phyloP scores from a whole-genome alignment of 305 asterid species.

The Fraxinus paxiana region DNA sequence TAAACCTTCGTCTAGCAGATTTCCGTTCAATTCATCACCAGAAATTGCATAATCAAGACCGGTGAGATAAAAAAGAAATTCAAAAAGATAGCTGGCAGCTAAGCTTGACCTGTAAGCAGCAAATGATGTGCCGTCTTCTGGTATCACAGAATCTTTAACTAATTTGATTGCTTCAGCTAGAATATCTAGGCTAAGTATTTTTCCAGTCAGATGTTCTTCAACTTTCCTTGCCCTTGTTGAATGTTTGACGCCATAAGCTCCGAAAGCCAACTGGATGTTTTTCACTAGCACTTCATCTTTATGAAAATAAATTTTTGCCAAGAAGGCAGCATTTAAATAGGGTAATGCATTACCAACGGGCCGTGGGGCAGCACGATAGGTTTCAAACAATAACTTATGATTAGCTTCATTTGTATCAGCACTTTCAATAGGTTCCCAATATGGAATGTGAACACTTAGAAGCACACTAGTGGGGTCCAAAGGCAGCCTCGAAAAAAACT shows the following conservation, averaged over 20 bases:
- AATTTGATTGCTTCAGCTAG: constrained; percentile 52
- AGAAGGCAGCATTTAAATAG: constrained; percentile 78
- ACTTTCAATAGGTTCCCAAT: constrained; percentile 28
- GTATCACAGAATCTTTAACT: constrained; percentile 48
- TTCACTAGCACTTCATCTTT: constrained; percentile 36
- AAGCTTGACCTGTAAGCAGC: constrained; percentile 69
- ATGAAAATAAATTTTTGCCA: constrained; percentile 48
- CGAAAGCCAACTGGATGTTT: constrained; percentile 39
- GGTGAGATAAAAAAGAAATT: constrained; percentile 48
- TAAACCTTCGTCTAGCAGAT: constrained; percentile 19
- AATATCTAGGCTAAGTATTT: constrained; percentile 34
- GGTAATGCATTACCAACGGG: constrained; percentile 93
- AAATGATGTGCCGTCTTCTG: constrained; percentile 60
- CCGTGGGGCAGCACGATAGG: constrained; percentile 79
- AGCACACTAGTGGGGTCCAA: constrained; percentile 50
- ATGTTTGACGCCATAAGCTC: constrained; percentile 56
- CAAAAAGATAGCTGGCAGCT: constrained; percentile 64
- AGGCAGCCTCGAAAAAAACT: constrained; percentile 55
- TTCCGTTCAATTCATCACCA: constrained; percentile 23
- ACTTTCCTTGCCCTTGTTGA: constrained; percentile 49
- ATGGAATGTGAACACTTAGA: constrained; percentile 58
- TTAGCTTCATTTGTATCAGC: constrained; percentile 24
- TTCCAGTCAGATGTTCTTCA: constrained; percentile 57
- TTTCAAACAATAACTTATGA: constrained; percentile 53
- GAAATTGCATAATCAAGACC: constrained; percentile 22